A percentile compares a stretch with the other conserved stretches of the same genome.
Conservation (phyloP, 768 basidiomycete species). For the Crepidotus variabilis region DNA sequence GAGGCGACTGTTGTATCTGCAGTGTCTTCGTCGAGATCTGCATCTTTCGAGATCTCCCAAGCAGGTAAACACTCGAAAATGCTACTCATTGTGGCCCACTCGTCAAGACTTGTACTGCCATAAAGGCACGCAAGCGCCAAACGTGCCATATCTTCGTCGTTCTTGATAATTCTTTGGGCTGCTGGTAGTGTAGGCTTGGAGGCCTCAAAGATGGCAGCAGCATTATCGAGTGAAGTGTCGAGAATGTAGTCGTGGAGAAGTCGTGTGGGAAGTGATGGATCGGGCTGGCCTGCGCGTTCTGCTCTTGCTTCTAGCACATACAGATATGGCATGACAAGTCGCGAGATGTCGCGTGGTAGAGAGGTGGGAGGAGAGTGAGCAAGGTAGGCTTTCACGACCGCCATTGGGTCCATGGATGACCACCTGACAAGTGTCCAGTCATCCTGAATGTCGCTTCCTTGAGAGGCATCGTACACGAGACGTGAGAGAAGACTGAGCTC, state of each 20-base stretch:
- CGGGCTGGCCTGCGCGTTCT: slow-evolving; percentile 74
- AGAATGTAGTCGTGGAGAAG: slow-evolving; percentile 73
- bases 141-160: slow-evolving; percentile 81
- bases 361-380: slow-evolving; percentile 62
- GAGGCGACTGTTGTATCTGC: slow-evolving; percentile 81
- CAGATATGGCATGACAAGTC: slow-evolving; percentile 87
- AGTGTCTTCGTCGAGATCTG: slow-evolving; percentile 64
- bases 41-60: slow-evolving; percentile 64
- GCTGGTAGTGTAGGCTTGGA: slow-evolving; percentile 85
- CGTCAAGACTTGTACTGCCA: slow-evolving; percentile 64
- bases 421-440: slow-evolving; percentile 78
- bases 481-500: slow-evolving; percentile 85
- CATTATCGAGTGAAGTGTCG: slow-evolving; percentile 59
- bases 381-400: slow-evolving; percentile 75
- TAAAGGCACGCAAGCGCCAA: slow-evolving; percentile 89
- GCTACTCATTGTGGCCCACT: slow-evolving; percentile 82
- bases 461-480: slow-evolving; percentile 79
- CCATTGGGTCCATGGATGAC: slow-evolving; percentile 60
- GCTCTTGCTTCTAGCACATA: slow-evolving; percentile 87
- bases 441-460: slow-evolving; percentile 34
- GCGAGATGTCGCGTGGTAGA: slow-evolving; percentile 63
- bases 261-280: slow-evolving; percentile 60
- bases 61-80: slow-evolving; percentile 97
- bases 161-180: slow-evolving; percentile 68
- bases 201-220: slow-evolving; percentile 78